Base-by-base conservation (phyloP, 768 basidiomycete species). In the Cystoderma amianthinum region DNA sequence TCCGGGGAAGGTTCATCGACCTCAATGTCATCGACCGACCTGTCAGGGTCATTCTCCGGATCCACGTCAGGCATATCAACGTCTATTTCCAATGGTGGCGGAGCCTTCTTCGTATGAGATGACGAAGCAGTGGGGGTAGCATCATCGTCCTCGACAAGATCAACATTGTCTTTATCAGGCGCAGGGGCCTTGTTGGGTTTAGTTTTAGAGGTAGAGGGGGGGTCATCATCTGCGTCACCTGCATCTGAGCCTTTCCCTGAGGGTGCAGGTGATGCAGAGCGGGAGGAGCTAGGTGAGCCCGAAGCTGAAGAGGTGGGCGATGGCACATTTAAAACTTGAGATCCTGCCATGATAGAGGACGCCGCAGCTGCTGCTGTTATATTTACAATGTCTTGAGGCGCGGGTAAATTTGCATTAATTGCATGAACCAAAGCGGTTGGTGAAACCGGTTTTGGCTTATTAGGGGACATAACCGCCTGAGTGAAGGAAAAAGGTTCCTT, bases 271-370 rank as follows among this genome's bases (percentile, higher is more conserved):
- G 69, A 62, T 2, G 62, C 59, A 9, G 69, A 69, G n/a, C 68
- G 65, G 15, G 71, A 73, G 4, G 67, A 60, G 13, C 51, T 58
- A 3, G 61, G 55, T 11, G 70, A 63, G 12, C 55, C 47, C 13
- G 55, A 54, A 13, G 55, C 44, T 4, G 68, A 64, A 1, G 62
- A 43, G 1, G 63, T 51, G 2, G 68, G 62, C 0, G 71, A 68
- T 3, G 63, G 58, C 2, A 67, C 60, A 9, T 59, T 60, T 12
- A 69, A 46, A 36, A 69, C 56, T 9, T 59, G 49, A 1, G 70
- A 62, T 16, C 67, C 68, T 5, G 71, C 67, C 68, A 72, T 72
- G 25, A 71, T 73, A 10, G 72, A 71, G n/a, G 69, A 66, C 3
- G 67, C 62, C 4, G 69, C 65, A 0, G 63, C 68, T 3, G 65